Base-by-base conservation (phyloP, 2,329 filamentous ascomycete genomes). In the Ilyonectria sp. region DNA sequence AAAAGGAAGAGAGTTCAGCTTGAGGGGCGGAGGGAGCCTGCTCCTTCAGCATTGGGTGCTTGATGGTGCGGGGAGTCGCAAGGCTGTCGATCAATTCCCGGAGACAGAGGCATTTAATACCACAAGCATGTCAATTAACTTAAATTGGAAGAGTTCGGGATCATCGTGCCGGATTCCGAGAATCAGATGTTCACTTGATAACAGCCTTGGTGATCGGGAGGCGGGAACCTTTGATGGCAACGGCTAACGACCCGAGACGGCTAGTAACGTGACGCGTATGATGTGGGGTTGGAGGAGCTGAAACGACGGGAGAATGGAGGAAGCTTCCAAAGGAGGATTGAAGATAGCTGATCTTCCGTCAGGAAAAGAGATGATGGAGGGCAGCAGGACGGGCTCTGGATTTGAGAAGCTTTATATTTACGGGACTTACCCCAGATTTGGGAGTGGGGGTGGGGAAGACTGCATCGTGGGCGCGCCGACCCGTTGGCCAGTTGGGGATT, bases 391-490 rank as follows among this genome's bases (percentile, higher is more conserved):
- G 53, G 58, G 61, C 54, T 59, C 37, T 37, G 47, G 55, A 37
- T 37, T 33, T 37, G 35, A 37, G 49, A 61, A 61, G 63, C 63
- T 61, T 65, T 65, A 65, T 65, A 55, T 58, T 40, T 57, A 54
- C 57, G 44, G 50, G 53, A 58, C 47, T 19, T 67, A 63, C 64
- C 64, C 64, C 54, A 54, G 60, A 52, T 63, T 58, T 66, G 44
- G 47, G 64, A 49, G 64, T 75, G 73, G 73, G 73, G 73, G 73
- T 71, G 73, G 73, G 70, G 73, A 68, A 69, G 69, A 44, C 54
- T 47, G 64, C 59, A 63, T 59, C 59, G 23, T 53, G 54, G 60
- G 47, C 57, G 57, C 53, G 26, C 26, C 5, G 63, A 71, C 66
- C 73, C 73, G 70, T 57, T 54, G 50, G 60, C 60, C 64, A 67